Evolutionary conservation across 345 rosid genomes (phyloP).

Genomic region (Murraya koenigii): DNA sequence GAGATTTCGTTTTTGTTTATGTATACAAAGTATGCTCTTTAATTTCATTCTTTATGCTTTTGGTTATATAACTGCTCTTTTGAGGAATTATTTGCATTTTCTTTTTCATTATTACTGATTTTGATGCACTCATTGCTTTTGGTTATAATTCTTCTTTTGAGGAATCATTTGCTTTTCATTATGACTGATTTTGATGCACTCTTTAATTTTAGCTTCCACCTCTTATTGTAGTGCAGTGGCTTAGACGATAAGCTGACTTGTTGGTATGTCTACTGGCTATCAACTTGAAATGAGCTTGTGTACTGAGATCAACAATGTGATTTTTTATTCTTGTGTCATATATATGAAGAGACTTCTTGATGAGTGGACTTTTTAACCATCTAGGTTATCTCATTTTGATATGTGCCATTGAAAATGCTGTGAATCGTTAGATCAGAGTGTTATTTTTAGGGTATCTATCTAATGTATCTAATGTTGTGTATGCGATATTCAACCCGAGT

Average conservation of each 20-base stretch:
- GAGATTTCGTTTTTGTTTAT: not conserved
- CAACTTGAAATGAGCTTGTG: not conserved
- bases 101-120: too few species aligned
- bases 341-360: not conserved
- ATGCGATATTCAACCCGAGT: too few species aligned
- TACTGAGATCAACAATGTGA: not conserved
- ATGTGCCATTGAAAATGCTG: not conserved
- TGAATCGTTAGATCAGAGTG: not conserved
- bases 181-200: not conserved
- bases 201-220: not conserved
- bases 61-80: not conserved
- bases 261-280: not conserved
- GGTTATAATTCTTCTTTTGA: too few species aligned
- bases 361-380: not conserved
- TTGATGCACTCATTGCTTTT: too few species aligned
- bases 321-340: not conserved
- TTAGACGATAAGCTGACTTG: not conserved
- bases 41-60: not conserved
- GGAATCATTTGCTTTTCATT: not conserved
- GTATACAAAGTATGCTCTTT: slow-evolving; percentile 1
- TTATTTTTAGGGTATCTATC: not conserved
- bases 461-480: not conserved
- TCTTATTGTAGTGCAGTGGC: not conserved
- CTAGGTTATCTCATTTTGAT: not conserved
- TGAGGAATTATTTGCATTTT: too few species aligned